Percentiles rank a stretch among this genome's conserved stretches.
phyloP scores from a whole-genome alignment of 2,329 filamentous ascomycete species.

The Scolecobasidium constrictum region DNA sequence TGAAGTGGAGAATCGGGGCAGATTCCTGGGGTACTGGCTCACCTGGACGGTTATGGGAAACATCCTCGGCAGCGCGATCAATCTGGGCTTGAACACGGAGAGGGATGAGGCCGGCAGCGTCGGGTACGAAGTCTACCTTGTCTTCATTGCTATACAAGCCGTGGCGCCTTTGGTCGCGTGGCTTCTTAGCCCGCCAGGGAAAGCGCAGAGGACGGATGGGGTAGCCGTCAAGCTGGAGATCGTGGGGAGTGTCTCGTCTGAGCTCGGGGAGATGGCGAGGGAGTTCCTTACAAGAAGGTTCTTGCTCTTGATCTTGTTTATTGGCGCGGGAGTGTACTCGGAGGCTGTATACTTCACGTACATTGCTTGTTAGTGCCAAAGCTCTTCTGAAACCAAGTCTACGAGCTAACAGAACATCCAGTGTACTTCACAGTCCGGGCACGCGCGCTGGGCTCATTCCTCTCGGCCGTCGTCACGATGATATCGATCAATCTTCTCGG shows the following conservation, averaged over 20 bases:
- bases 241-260: slow-evolving; percentile 42
- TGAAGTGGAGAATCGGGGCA: slow-evolving; percentile 57
- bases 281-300: slow-evolving; percentile 52
- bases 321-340: slow-evolving; percentile 59
- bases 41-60: slow-evolving; percentile 51
- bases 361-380: too few species aligned
- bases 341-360: slow-evolving; percentile 67
- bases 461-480: slow-evolving; percentile 57
- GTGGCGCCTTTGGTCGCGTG: slow-evolving; percentile 53
- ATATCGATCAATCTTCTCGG: slow-evolving; percentile 56
- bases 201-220: slow-evolving; percentile 57
- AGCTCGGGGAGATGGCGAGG: slow-evolving; percentile 48
- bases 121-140: slow-evolving; percentile 55
- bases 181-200: slow-evolving; percentile 47
- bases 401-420: too few species aligned
- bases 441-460: slow-evolving; percentile 58
- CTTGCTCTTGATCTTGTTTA: slow-evolving; percentile 54
- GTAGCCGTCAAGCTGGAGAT: slow-evolving; percentile 50
- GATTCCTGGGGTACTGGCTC: slow-evolving; percentile 56
- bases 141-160: slow-evolving; percentile 63
- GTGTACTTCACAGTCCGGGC: slow-evolving; percentile 63
- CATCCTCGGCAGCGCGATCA: slow-evolving; percentile 63
- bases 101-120: slow-evolving; percentile 50
- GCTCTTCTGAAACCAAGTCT: too few species aligned
- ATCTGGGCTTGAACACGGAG: slow-evolving; percentile 53